Percentiles rank a stretch among this genome's conserved stretches.
Evolutionary conservation across 1,139 yeast species (phyloP).

Genomic region (Kodamaea ohmeri): DNA sequence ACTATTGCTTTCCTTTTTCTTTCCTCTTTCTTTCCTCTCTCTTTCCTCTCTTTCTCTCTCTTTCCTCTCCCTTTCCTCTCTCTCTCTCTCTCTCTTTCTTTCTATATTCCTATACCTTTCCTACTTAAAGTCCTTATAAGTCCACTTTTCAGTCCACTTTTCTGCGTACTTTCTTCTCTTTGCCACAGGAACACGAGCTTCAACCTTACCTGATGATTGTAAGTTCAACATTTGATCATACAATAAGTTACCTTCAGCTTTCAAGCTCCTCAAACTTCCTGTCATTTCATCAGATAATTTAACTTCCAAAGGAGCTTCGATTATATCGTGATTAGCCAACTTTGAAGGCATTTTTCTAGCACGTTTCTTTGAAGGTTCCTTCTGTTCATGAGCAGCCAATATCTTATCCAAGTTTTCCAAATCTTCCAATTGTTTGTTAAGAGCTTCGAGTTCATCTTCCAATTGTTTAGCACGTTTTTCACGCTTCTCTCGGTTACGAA

Average conservation of each 20-base stretch:
- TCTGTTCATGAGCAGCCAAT: constrained; percentile 29
- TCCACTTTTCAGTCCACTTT: constrained; percentile 87
- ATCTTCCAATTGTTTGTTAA: constrained; percentile 56
- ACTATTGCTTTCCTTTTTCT: too few relatives aligned
- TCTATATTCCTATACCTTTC: background rate
- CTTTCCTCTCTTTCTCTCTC: background rate
- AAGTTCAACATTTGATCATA: constrained; percentile 79
- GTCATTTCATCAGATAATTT: constrained; percentile 87
- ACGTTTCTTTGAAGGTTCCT: constrained; percentile 23
- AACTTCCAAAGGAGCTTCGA: constrained; percentile 72
- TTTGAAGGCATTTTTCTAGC: constrained; percentile 27
- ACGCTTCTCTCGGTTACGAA: constrained; percentile 68
- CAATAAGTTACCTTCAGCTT: constrained; percentile 86
- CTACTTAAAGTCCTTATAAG: constrained; percentile 81
- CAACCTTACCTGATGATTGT: constrained; percentile 84
- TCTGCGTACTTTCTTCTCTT: constrained; percentile 66
- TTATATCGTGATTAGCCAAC: constrained; percentile 54
- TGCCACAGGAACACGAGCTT: constrained; percentile 71
- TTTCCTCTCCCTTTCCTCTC: background rate
- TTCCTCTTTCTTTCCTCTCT: too few relatives aligned
- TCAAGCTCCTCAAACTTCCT: constrained; percentile 77
- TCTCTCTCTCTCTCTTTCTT: background rate
- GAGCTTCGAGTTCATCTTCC: constrained; percentile 54
- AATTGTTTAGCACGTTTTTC: constrained; percentile 60
- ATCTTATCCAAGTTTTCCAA: constrained; percentile 56